Evolutionary conservation across 2,329 filamentous ascomycete genomes (phyloP).

Genomic region (Karstenula rhodostoma): DNA sequence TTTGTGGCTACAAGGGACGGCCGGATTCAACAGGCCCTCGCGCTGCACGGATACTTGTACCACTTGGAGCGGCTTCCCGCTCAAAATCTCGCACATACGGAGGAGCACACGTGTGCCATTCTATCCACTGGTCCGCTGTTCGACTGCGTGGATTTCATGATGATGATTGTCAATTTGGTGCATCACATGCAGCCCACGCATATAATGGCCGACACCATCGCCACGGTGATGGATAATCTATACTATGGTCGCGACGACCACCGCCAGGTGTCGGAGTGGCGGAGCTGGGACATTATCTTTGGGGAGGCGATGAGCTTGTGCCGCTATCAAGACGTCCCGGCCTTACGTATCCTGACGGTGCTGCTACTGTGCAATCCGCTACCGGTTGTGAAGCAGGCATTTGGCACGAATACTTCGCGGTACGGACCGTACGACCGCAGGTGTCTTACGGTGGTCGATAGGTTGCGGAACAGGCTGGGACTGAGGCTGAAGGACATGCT

Average conservation of each 20-base stretch:
- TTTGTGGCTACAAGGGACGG: not conserved
- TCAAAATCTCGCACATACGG: too few species aligned
- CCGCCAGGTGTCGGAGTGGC: too few species aligned
- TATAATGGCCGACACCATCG: too few species aligned
- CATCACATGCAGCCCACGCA: not conserved
- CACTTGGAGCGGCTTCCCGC: too few species aligned
- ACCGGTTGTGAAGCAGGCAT: not conserved
- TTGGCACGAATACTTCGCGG: not conserved
- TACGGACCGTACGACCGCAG: not conserved
- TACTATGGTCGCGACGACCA: too few species aligned
- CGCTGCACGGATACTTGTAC: too few species aligned
- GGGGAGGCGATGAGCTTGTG: too few species aligned
- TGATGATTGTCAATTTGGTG: not conserved
- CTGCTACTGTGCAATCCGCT: not conserved
- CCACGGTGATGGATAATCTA: too few species aligned
- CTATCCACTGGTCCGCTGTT: not conserved
- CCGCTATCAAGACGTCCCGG: not conserved
- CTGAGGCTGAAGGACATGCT: not conserved
- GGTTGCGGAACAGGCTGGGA: not conserved
- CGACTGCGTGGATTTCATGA: not conserved
- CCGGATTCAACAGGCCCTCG: too few species aligned
- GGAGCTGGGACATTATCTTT: too few species aligned
- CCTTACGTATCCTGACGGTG: not conserved
- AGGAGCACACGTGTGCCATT: not conserved
- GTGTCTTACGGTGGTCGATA: not conserved